These are phyloP conservation scores for Inga oerstediana DNA, from an alignment of 306 rosid genomes.

Conservation along the genomic window DNA sequence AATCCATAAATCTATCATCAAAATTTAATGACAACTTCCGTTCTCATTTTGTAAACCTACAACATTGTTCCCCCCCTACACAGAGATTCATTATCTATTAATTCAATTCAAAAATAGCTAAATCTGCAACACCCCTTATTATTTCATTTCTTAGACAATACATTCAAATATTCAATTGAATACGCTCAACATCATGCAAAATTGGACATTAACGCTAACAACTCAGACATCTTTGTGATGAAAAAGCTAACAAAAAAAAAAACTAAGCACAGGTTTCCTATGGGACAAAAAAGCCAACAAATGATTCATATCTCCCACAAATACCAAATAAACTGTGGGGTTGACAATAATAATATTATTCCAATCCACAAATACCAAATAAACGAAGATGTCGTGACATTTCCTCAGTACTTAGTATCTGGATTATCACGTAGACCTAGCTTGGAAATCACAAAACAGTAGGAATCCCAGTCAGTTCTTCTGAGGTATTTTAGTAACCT, in stretches of 20 bases:
- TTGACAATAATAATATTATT: constrained; percentile 5
- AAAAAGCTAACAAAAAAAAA: not conserved
- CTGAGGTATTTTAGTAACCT: constrained; percentile 82
- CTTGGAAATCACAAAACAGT: constrained; percentile 77
- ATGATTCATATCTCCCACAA: constrained; percentile 11
- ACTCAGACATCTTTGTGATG: not conserved
- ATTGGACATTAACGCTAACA: not conserved
- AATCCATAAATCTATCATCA: not conserved
- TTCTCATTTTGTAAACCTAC: not conserved
- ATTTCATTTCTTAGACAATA: not conserved
- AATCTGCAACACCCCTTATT: not conserved
- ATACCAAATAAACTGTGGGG: constrained; percentile 3
- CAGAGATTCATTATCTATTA: not conserved
- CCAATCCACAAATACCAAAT: constrained; percentile 5
- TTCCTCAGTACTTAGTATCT: constrained; percentile 48
- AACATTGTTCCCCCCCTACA: not conserved
- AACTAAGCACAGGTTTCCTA: not conserved
- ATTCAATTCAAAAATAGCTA: not conserved
- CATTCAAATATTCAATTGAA: not conserved
- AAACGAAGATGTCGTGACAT: not conserved
- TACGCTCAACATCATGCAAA: not conserved
- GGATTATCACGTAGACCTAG: constrained; percentile 92
- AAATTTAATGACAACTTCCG: not conserved
- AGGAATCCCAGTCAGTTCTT: constrained; percentile 94
- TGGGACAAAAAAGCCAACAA: not conserved